Conservation (phyloP, 495 filamentous ascomycete genomes). For the Halenospora varia region DNA sequence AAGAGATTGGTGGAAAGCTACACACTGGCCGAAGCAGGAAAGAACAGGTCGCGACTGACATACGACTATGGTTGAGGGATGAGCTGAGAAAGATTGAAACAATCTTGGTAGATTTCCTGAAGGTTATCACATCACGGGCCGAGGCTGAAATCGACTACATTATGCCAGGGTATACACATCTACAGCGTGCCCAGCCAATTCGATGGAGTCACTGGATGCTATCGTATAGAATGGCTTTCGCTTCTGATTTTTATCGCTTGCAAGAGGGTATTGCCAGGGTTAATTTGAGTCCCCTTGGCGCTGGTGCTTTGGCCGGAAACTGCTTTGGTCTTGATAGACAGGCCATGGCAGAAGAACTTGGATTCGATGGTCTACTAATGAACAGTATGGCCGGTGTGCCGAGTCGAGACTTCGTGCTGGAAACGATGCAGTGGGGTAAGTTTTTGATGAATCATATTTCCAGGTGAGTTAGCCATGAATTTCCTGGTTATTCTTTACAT, state of each 20-base stretch:
- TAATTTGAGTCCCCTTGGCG: slow-evolving; percentile 76
- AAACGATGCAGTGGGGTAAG: slow-evolving; percentile 85
- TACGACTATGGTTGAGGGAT: slow-evolving; percentile 87
- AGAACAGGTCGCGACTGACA: slow-evolving; percentile 91
- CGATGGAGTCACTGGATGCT: slow-evolving; percentile 88
- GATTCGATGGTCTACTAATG: slow-evolving; percentile 75
- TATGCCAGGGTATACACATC: slow-evolving; percentile 81
- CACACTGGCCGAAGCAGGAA: slow-evolving; percentile 91
- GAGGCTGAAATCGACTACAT: slow-evolving; percentile 63
- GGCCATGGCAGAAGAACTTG: slow-evolving; percentile 82
- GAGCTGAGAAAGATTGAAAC: slow-evolving; percentile 69
- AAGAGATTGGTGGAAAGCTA: slow-evolving; percentile 81
- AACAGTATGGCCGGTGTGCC: slow-evolving; percentile 86
- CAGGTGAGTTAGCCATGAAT: slow-evolving; percentile 37
- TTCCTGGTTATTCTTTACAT: slow-evolving; percentile 38
- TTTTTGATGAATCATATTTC: slow-evolving; percentile 85
- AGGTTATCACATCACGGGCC: slow-evolving; percentile 67
- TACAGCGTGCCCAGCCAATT: slow-evolving; percentile 89
- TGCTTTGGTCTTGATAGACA: slow-evolving; percentile 87
- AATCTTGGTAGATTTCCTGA: slow-evolving; percentile 65
- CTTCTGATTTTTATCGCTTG: slow-evolving; percentile 74
- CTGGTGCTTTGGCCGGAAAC: slow-evolving; percentile 88
- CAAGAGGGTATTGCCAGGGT: slow-evolving; percentile 72
- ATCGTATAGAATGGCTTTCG: slow-evolving; percentile 73
- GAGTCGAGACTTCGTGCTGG: slow-evolving; percentile 82